phyloP scores from a whole-genome alignment of 2,329 filamentous ascomycete species.

The Claviceps purpurea region DNA sequence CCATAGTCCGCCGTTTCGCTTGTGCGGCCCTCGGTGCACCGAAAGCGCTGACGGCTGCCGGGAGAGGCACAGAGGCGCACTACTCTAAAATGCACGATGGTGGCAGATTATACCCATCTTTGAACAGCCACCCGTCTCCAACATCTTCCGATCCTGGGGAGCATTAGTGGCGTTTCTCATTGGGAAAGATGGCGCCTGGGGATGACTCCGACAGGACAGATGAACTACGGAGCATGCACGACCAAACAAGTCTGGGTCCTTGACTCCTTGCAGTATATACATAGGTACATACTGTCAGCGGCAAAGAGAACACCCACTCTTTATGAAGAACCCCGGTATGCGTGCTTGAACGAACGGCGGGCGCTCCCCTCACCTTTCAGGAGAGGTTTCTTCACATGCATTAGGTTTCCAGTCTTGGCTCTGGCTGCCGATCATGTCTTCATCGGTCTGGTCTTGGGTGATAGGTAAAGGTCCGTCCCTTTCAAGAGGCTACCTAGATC shows the following conservation, averaged over 20 bases:
- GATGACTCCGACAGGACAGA: neutral
- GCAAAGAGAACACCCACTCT: neutral
- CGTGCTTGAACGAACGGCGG: neutral
- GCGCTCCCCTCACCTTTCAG: neutral
- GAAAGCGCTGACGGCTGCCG: neutral
- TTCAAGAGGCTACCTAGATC: neutral
- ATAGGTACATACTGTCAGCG: neutral
- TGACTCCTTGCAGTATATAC: neutral
- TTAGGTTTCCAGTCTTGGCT: neutral
- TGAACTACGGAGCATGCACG: neutral
- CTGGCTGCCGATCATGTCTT: conserved; percentile 1
- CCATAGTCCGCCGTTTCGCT: no score
- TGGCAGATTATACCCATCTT: conserved; percentile 4
- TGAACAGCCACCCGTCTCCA: conserved; percentile 2
- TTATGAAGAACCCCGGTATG: neutral
- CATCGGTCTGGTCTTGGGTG: neutral
- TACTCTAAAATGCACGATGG: neutral
- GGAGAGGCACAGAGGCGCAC: conserved; percentile 5
- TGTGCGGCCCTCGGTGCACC: neutral
- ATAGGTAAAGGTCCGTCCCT: neutral
- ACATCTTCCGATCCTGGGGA: neutral
- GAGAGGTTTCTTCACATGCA: neutral
- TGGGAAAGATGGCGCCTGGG: neutral
- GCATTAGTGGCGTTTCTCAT: neutral
- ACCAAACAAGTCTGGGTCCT: neutral